Percentiles rank a stretch among this genome's conserved stretches.
These are phyloP conservation scores for Lasiosphaeria ovina DNA, from an alignment of 495 filamentous ascomycete genomes.

Conservation along the genomic window DNA sequence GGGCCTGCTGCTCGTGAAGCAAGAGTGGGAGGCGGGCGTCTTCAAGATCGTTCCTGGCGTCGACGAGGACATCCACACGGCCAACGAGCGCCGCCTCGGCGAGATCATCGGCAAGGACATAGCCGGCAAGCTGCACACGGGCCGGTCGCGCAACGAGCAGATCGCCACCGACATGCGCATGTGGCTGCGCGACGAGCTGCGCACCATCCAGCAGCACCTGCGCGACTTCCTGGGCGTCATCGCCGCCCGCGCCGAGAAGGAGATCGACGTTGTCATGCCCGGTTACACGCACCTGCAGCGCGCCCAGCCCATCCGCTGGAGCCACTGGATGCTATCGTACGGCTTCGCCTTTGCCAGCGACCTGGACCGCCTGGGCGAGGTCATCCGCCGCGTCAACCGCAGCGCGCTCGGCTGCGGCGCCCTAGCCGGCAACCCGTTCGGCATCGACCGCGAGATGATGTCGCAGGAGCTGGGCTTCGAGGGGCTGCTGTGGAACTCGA, in stretches of 20 bases:
- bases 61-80: constrained; percentile 83
- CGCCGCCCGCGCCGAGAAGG: constrained; percentile 69
- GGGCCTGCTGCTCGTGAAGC: constrained; percentile 66
- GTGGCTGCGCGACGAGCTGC: constrained; percentile 81
- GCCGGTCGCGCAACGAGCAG: constrained; percentile 90
- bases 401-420: constrained; percentile 83
- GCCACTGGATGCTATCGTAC: constrained; percentile 82
- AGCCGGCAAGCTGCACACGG: constrained; percentile 91
- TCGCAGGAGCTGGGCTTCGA: constrained; percentile 87
- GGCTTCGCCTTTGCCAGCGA: constrained; percentile 73
- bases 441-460: constrained; percentile 85
- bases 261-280: constrained; percentile 62
- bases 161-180: constrained; percentile 90
- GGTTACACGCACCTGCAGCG: constrained; percentile 92
- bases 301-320: constrained; percentile 86
- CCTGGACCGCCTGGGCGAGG: constrained; percentile 74
- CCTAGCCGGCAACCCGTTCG: constrained; percentile 88
- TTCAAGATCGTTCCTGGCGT: constrained; percentile 61
- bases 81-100: constrained; percentile 85
- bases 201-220: constrained; percentile 66
- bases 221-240: constrained; percentile 69
- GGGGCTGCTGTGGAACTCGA: constrained; percentile 75
- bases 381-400: constrained; percentile 71
- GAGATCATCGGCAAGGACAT: constrained; percentile 87
- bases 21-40: constrained; percentile 67